Base-by-base conservation (phyloP, 179 eudicot genomes). In the Amaranthus tricolor region DNA sequence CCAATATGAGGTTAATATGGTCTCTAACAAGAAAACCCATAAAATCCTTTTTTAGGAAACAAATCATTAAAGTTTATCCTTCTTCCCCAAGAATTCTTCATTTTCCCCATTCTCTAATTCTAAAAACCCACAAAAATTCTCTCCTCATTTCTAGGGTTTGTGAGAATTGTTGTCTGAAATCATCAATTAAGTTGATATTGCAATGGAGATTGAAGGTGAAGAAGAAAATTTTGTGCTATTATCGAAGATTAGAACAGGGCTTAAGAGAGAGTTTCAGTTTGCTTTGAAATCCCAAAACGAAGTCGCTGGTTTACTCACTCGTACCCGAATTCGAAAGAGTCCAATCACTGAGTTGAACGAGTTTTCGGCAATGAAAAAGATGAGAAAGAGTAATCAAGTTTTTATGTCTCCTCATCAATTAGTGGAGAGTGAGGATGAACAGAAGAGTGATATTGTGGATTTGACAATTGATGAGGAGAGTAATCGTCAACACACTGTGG, bases 261-360 rank as follows among this genome's bases (percentile, higher is more conserved):
- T 70, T 31, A 86, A 86, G 74, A 80, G 91, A 1, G 91, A 88
- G 66, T 86, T 88, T 50, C 84, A 78, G 51, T 88, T 88, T 43
- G 86, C 88, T 2, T 56, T 83, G 52, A 74, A 77, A 61, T 83
- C 90, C 5, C 89, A 81, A 66, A 75, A 81, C 47, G 84, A 86
- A 49, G 64, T 76, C 44, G 62, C 82, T 7, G 83, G 79, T 19
- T 81, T 74, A 11, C 49, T 76, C 52, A 84, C 82, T 53, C 80
- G 84, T n/a, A 87, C 84, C 7, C 81, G 90, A 12, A 60, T 77
- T 13, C 59, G 85, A 58, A 81, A 68, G 75, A 21, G 19, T 11
- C 66, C 51, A 66, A 31, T 74, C 66, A 50, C 51, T 51, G 79
- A 78, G 60, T n/a, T 70, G 48, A 8, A 45, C 47, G 62, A 45